A percentile compares a stretch with the other conserved stretches of the same genome.
Evolutionary conservation across 495 filamentous ascomycete species (phyloP).

Genomic region (Penicillium alfredii): DNA sequence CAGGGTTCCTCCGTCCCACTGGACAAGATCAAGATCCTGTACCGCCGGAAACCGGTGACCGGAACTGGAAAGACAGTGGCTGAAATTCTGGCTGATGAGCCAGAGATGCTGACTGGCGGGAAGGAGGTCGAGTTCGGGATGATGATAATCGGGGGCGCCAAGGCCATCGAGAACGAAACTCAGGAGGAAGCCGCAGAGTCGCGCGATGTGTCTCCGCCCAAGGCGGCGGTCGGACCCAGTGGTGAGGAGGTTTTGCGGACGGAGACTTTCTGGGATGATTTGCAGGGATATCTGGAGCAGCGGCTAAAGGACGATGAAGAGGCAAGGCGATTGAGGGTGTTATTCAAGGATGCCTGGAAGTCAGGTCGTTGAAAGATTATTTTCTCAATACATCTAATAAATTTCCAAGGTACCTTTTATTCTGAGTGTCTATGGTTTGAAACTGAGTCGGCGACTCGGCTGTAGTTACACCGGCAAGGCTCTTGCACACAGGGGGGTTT

Average conservation of each 20-base stretch:
- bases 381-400: too few species aligned
- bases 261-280: conserved; percentile 81
- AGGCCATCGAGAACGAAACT: conserved; percentile 23
- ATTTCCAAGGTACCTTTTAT: background rate
- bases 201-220: conserved; percentile 27
- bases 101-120: conserved; percentile 30
- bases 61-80: conserved; percentile 53
- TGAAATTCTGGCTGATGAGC: conserved; percentile 44
- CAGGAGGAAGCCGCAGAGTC: conserved; percentile 29
- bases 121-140: conserved; percentile 64
- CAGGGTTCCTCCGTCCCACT: conserved; percentile 32
- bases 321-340: conserved; percentile 54
- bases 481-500: too few species aligned
- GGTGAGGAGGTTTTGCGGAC: conserved; percentile 56
- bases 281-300: conserved; percentile 73
- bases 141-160: conserved; percentile 73
- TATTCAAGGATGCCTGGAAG: conserved; percentile 68
- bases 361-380: conserved; percentile 21
- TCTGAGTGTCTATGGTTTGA: background rate
- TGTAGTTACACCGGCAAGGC: background rate
- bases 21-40: conserved; percentile 76
- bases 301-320: conserved; percentile 65
- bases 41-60: conserved; percentile 71
- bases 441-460: too few species aligned
- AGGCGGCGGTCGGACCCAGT: conserved; percentile 49